Base-by-base conservation (phyloP, 2,329 filamentous ascomycete genomes). In the Xylariales sp. region DNA sequence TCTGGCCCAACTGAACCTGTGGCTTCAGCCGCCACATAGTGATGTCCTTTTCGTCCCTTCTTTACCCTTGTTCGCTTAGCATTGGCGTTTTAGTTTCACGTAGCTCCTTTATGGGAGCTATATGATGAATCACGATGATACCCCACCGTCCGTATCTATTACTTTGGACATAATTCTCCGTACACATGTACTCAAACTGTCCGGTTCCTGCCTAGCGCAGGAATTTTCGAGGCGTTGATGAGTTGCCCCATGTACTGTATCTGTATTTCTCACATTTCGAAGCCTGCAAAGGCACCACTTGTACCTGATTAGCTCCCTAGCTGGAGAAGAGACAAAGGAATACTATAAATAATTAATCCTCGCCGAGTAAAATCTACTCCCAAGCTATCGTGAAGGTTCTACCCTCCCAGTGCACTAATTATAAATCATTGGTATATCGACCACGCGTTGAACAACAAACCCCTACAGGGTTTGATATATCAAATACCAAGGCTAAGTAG, bases 1-100 rank as follows among this genome's bases (percentile, higher is more conserved):
- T 73, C 77, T 3, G 77, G 76, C 18, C 75, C 73, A 30, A 61
- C 67, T 57, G 28, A 63, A 54, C 63, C 62, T 16, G 67, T 52
- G 5, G 61, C 65, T 32, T 50, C 54, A 39, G 48, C 54, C 18
- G 49, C 50, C 50, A 59, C 62, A 58, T 67, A 70, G 32, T 49
- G 28, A 57, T 54, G 36, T 6, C 9, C 30, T 61, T 56, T 39
- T 41, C 39, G 39, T 8, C 36, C 36, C 6, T 39, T 39, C 12
- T 9, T 9, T 39, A 9, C 18, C 7, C 39, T 34, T 32, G 36
- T 30, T 61, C 64, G 23, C 49, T 39, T 62, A 30, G 23, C 36
- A 57, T 60, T 49, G 48, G 50, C 30, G 43, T 49, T 67, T 61
- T 62, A 67, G 57, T 67, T 49, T 61, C 48, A 41, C 64, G 45